Conservation (phyloP, 139 green algal genomes). For the Axilococcus clingmanii region DNA sequence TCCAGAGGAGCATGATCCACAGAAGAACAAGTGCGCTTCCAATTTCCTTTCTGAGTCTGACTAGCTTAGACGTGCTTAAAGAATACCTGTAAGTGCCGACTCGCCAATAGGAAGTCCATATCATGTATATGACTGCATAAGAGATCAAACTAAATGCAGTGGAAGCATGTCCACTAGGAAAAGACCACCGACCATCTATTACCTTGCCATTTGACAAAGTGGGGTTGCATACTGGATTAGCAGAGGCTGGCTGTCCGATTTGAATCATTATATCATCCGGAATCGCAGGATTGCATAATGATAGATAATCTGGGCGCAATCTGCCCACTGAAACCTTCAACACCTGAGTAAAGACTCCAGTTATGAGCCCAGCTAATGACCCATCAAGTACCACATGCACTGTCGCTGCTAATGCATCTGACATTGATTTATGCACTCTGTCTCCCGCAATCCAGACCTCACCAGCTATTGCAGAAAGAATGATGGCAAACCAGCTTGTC, state of each 20-base stretch:
- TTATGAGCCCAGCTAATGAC: constrained; percentile 16
- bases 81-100: neutral
- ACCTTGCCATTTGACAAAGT: constrained; percentile 2
- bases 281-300: constrained; percentile 12
- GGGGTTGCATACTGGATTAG: constrained; percentile 12
- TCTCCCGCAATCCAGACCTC: constrained; percentile 8
- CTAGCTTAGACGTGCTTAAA: neutral
- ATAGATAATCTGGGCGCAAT: constrained; percentile 18
- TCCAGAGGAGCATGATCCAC: constrained; percentile 1
- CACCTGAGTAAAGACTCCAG: constrained; percentile 20
- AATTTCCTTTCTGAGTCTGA: neutral
- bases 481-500: neutral
- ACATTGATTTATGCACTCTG: neutral
- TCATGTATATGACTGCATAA: neutral
- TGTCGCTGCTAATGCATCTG: constrained; percentile 9
- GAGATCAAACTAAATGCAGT: constrained; percentile 2
- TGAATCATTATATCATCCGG: neutral
- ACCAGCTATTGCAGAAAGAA: neutral
- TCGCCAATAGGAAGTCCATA: neutral
- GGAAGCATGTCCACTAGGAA: constrained; percentile 5
- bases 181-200: constrained; percentile 10
- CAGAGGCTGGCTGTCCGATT: constrained; percentile 5
- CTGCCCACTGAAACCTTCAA: constrained; percentile 21
- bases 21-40: neutral
- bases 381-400: constrained; percentile 31